Evolutionary conservation across 192 early-diverging fungal genomes (phyloP), one percentile per base, ranked within the genome.

Genomic region (Backusella australiensis): DNA sequence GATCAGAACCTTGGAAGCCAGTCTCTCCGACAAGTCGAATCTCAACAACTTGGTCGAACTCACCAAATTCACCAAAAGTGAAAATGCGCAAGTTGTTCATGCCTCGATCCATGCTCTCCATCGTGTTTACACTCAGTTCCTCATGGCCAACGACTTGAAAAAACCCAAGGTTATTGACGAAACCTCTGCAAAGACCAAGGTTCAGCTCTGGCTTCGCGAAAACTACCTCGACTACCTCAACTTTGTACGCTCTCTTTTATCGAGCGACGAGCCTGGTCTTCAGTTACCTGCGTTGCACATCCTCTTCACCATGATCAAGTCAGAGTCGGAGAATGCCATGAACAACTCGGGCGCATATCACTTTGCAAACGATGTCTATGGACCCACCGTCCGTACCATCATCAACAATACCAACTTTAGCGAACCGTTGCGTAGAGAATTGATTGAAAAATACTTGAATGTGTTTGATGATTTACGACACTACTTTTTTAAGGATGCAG

Each of bases 381-480:
- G 79, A 56, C 83, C 76, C 3, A 46, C 93, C 6, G 79, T 94
- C 1, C 84, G 91, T 8, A 73, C 84, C 0, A 74, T 94, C 1
- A 74, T 96, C 49, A 79, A 81, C 65, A 89, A 84, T 78, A 49
- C 79, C 42, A 86, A 90, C 46, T 86, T 91, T 35, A 89, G 80
- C 42, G 86, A 92, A 29, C 91, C 87, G 12, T 68, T 97, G 38
- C 67, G 88, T 53, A 87, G 85, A 14, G 83, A 88, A 71, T 82
- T 96, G 29, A 82, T 91, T 1, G 90, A 91, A 65, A 90, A 91
- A 46, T 91, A 92, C 71, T 74, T 96, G 41, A 93, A 93, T 80
- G 77, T 81, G 8, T 96, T 94, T 81, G 94, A 94, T 76, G 97
- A 99, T 77, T 80, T 97, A 52, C 87, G 94, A 77, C 89, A 89